Percentiles rank a stretch among this genome's conserved stretches.
phyloP scores from a whole-genome alignment of 208 protist genomes.

The Leishmania tarentolae region DNA sequence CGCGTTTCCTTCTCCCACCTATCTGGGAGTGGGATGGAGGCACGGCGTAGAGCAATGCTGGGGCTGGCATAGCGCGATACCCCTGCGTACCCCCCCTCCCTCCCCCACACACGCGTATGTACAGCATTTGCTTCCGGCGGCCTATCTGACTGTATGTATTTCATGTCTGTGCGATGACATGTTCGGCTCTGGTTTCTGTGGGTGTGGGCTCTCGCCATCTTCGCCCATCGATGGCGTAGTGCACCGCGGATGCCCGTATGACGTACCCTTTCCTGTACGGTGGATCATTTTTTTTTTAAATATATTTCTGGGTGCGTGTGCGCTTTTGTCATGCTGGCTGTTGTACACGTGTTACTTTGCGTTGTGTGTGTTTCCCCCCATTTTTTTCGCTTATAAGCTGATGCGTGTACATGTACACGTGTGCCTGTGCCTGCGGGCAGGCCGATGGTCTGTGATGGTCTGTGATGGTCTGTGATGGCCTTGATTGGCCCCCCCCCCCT shows the following conservation, averaged over 20 bases:
- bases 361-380: not conserved
- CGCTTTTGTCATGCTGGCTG: not conserved
- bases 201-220: too few species aligned
- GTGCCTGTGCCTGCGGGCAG: not conserved
- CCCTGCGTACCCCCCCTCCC: not conserved
- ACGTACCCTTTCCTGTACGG: too few species aligned
- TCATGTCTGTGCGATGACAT: not conserved
- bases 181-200: not conserved
- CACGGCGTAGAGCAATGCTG: not conserved
- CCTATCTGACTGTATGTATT: not conserved
- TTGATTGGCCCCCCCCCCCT: not conserved
- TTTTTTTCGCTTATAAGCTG: not conserved
- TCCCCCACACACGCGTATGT: too few species aligned
- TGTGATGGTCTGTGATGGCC: not conserved
- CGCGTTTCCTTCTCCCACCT: not conserved
- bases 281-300: not conserved
- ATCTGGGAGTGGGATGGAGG: not conserved
- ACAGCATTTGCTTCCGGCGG: not conserved
- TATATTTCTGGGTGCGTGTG: too few species aligned
- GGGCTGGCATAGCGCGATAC: not conserved
- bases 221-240: too few species aligned
- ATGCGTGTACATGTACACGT: not conserved
- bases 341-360: not conserved
- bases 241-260: too few species aligned
- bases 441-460: not conserved